Evolutionary conservation across 1,284 basidiomycete genomes (phyloP).

Genomic region (Pseudomicrostroma phylloplanum): DNA sequence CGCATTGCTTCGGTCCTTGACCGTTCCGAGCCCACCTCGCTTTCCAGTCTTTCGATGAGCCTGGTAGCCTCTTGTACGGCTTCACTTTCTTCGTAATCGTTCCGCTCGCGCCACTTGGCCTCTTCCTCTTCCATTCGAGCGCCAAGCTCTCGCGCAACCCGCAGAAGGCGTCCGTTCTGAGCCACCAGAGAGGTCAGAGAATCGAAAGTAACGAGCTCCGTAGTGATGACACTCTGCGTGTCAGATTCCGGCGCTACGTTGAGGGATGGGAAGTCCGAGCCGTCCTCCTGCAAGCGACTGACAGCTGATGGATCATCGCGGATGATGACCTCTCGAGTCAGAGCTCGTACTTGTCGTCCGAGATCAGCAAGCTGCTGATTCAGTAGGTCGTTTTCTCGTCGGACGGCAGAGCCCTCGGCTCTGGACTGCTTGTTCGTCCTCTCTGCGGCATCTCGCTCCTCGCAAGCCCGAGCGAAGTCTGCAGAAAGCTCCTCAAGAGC

Average conservation of each 20-base stretch:
- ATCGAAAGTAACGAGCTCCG: slow-evolving; percentile 80
- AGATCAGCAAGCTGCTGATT: slow-evolving; percentile 68
- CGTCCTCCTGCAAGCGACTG: slow-evolving; percentile 63
- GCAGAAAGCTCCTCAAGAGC: slow-evolving; percentile 33
- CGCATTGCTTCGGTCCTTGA: slow-evolving; percentile 68
- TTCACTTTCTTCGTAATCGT: slow-evolving; percentile 61
- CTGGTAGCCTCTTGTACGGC: slow-evolving; percentile 80
- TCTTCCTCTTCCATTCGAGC: slow-evolving; percentile 50
- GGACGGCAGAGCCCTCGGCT: slow-evolving; percentile 55
- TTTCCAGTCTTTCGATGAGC: slow-evolving; percentile 70
- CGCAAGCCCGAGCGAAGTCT: slow-evolving; percentile 26
- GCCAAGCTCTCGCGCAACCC: slow-evolving; percentile 65
- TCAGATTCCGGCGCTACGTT: slow-evolving; percentile 25
- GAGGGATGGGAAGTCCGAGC: slow-evolving; percentile 34
- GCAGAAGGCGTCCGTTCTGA: slow-evolving; percentile 82
- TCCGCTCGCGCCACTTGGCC: slow-evolving; percentile 19
- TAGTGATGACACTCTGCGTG: slow-evolving; percentile 67
- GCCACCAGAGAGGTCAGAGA: slow-evolving; percentile 73
- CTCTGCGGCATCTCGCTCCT: slow-evolving; percentile 27
- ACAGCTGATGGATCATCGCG: slow-evolving; percentile 72
- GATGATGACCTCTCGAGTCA: slow-evolving; percentile 72
- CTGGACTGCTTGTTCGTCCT: slow-evolving; percentile 59
- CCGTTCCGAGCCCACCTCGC: slow-evolving; percentile 67
- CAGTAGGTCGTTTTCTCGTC: slow-evolving; percentile 66
- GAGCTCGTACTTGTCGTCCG: slow-evolving; percentile 71